phyloP scores from a whole-genome alignment of 2,329 filamentous ascomycete genomes.

The Aspergillus quadricinctus region DNA sequence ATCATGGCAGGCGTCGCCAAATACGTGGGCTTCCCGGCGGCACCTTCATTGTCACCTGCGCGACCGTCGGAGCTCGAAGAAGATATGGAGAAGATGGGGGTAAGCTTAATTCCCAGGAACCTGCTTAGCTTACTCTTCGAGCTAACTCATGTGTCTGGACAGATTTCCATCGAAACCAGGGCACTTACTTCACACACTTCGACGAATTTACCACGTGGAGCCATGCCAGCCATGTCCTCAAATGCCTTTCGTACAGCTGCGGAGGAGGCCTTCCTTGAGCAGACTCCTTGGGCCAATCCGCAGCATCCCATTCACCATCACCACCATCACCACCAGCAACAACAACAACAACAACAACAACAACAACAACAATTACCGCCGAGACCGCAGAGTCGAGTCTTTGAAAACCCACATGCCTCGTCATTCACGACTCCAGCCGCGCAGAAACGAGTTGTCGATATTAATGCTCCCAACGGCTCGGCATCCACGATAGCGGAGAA shows the following conservation, averaged over 20 bases:
- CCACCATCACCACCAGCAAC: neutral
- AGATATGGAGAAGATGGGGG: constrained; percentile 84
- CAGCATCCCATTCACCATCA: constrained; percentile 66
- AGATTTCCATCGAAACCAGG: constrained; percentile 30
- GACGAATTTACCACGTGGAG: constrained; percentile 24
- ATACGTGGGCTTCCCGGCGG: constrained; percentile 92
- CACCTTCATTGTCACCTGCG: constrained; percentile 74
- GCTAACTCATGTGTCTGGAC: neutral
- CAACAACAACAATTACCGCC: constrained; percentile 37
- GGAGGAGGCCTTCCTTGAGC: constrained; percentile 81
- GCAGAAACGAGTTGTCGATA: constrained; percentile 42
- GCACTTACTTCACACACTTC: constrained; percentile 22
- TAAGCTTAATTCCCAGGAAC: constrained; percentile 47
- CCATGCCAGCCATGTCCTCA: constrained; percentile 32
- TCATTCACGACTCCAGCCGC: constrained; percentile 41
- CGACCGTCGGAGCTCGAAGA: constrained; percentile 72
- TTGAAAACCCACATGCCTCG: constrained; percentile 32
- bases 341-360: constrained; percentile 29
- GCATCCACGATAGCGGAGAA: constrained; percentile 46
- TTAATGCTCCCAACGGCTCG: constrained; percentile 41
- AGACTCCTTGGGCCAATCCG: constrained; percentile 89
- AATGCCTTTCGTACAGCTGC: constrained; percentile 49
- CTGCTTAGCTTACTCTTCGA: neutral
- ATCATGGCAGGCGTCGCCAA: constrained; percentile 87
- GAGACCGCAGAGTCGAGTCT: constrained; percentile 27